Conservation (phyloP, 2,329 filamentous ascomycete genomes). For the Aspergillus amoenus region DNA sequence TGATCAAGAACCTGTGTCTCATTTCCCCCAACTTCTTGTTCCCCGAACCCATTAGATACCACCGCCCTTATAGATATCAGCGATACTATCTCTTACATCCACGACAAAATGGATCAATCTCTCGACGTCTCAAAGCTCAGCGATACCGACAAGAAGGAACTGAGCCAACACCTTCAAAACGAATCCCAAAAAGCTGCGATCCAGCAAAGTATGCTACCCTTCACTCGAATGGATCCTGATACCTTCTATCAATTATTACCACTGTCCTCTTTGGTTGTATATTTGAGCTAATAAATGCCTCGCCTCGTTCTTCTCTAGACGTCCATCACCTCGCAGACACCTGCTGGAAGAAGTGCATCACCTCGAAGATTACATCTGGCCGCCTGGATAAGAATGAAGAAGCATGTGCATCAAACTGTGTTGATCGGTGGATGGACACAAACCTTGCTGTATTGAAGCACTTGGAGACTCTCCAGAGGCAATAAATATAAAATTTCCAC, state of each 20-base stretch:
- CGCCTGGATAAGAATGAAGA: slow-evolving; percentile 77
- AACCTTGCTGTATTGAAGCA: slow-evolving; percentile 84
- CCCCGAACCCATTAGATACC: not conserved
- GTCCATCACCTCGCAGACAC: slow-evolving; percentile 69
- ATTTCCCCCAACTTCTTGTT: not conserved
- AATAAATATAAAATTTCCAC: slow-evolving; percentile 20
- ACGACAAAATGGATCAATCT: slow-evolving; percentile 38
- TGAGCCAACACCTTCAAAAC: slow-evolving; percentile 80
- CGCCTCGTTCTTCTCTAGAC: not conserved
- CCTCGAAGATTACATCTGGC: slow-evolving; percentile 67
- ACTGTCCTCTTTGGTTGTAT: not conserved
- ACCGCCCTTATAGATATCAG: not conserved
- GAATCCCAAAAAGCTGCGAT: slow-evolving; percentile 76
- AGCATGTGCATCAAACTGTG: slow-evolving; percentile 84
- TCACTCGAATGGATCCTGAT: too few species aligned
- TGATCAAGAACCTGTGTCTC: not conserved
- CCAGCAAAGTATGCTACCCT: slow-evolving; percentile 47
- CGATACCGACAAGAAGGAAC: slow-evolving; percentile 79
- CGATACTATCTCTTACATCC: not conserved
- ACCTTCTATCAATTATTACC: not conserved
- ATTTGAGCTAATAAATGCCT: not conserved
- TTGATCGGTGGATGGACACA: slow-evolving; percentile 89
- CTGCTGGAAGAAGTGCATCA: slow-evolving; percentile 95
- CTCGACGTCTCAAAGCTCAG: slow-evolving; percentile 73
- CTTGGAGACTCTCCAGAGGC: slow-evolving; percentile 63